Conservation (phyloP, 352 stramenopile genomes). For the Plasmopara viticola region DNA sequence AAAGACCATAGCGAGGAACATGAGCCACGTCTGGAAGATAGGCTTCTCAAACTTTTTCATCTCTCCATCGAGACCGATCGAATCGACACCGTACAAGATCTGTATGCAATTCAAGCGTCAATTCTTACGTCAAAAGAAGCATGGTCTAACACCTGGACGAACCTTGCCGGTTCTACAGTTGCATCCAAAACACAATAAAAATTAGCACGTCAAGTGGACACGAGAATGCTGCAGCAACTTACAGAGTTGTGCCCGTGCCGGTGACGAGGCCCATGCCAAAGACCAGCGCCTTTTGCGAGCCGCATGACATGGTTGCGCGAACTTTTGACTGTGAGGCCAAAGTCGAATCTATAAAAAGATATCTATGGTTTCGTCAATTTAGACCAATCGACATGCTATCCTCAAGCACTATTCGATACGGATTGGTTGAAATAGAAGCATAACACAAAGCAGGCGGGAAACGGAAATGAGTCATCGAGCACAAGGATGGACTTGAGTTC, state of each 20-base stretch:
- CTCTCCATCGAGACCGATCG: constrained; percentile 79
- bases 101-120: constrained; percentile 27
- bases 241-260: constrained; percentile 81
- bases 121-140: neutral
- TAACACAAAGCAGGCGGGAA: no score
- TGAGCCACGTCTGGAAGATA: constrained; percentile 95
- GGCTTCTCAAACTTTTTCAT: constrained; percentile 92
- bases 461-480: no score
- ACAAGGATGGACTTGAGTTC: no score
- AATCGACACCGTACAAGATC: constrained; percentile 91
- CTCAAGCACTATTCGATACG: neutral
- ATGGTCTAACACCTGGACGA: neutral
- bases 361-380: constrained; percentile 12
- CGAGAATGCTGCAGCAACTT: constrained; percentile 18
- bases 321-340: neutral
- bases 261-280: constrained; percentile 78
- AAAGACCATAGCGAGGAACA: constrained; percentile 95
- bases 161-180: constrained; percentile 61
- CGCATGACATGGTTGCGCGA: constrained; percentile 59
- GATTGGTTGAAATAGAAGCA: constrained; percentile 3
- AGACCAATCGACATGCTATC: constrained; percentile 8
- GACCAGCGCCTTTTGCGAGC: constrained; percentile 65
- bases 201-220: constrained; percentile 2
- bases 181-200: constrained; percentile 3
- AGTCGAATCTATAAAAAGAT: constrained; percentile 11